Evolutionary conservation across 495 filamentous ascomycete species (phyloP).

Genomic region (Aspergillus mulundensis): DNA sequence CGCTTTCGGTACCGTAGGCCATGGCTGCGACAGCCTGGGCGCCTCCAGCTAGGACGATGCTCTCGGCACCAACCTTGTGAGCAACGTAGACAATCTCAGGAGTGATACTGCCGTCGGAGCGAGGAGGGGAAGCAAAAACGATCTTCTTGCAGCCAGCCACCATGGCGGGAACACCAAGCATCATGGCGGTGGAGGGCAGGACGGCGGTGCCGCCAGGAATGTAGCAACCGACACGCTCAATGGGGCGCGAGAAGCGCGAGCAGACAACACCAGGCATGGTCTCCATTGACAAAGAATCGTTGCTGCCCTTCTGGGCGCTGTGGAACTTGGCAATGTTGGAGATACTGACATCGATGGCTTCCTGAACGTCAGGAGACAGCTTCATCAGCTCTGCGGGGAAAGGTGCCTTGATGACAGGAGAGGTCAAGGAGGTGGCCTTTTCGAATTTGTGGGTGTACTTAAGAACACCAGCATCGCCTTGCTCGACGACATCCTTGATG

Average conservation of each 20-base stretch:
- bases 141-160: slow-evolving; percentile 97
- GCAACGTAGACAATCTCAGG: slow-evolving; percentile 98
- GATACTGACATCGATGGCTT: slow-evolving; percentile 90
- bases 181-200: slow-evolving; percentile 90
- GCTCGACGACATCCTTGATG: slow-evolving; percentile 72
- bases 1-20: slow-evolving; percentile 64
- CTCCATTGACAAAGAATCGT: slow-evolving; percentile 75
- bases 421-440: slow-evolving; percentile 83
- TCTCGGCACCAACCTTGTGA: slow-evolving; percentile 92
- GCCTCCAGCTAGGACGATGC: slow-evolving; percentile 91
- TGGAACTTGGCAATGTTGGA: slow-evolving; percentile 95
- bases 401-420: slow-evolving; percentile 81
- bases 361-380: slow-evolving; percentile 70
- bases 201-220: slow-evolving; percentile 95
- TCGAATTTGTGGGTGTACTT: slow-evolving; percentile 97
- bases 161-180: slow-evolving; percentile 96
- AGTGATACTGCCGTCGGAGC: slow-evolving; percentile 82
- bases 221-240: slow-evolving; percentile 92
- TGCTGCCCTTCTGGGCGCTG: slow-evolving; percentile 72
- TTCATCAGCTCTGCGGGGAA: slow-evolving; percentile 84
- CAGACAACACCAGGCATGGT: slow-evolving; percentile 97
- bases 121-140: slow-evolving; percentile 85
- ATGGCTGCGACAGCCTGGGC: slow-evolving; percentile 87
- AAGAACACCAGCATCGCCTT: slow-evolving; percentile 82
- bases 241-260: slow-evolving; percentile 87